Base-by-base conservation (phyloP, 345 rosid genomes). In the Sisymbrium irio region DNA sequence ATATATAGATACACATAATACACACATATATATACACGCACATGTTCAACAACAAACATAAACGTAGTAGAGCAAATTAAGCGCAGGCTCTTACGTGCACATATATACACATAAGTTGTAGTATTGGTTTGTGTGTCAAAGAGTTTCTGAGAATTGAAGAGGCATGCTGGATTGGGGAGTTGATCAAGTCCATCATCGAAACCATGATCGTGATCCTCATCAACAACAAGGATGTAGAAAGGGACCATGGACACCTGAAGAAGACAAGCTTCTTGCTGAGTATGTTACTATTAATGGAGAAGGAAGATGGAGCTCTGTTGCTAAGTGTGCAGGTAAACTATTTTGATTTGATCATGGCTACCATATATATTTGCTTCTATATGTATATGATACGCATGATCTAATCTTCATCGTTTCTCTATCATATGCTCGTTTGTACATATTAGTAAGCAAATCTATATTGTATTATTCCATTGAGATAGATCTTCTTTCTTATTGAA, bases 161-260 rank as follows among this genome's bases (percentile, higher is more conserved):
- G 71, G 67, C 42, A 80, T 79, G 83, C 76, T 71, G 84, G 79
- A 78, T 64, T 84, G 90, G 91, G 85, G 74, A 69, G 62, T 30
- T 53, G 35, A 53, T 68, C 71, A 62, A 45, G 81, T 76, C 14
- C 79, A 67, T 68, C 57, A 41, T 33, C 46, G 20, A 5, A 56
- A 60, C 3, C 62, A 58, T 74, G 62, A 59, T 67, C 56, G 41
- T 60, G 77, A 57, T 65, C 42, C 5, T 74, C 32, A 69, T 69
- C 75, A 62, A 28, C 57, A 62, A 17, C 51, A 84, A 82, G 89
- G 80, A 13, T 86, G 86, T 86, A 84, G 91, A 81, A 88, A 90
- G 41, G 97, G 97, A 30, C 97, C 94, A 51, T 91, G 98, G 98
- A 86, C 96, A 72, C 82, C 88, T 36, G 85, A 86, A 78, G 98